Evolutionary conservation across 768 basidiomycete genomes (phyloP).

Genomic region (Mycena belliarum): DNA sequence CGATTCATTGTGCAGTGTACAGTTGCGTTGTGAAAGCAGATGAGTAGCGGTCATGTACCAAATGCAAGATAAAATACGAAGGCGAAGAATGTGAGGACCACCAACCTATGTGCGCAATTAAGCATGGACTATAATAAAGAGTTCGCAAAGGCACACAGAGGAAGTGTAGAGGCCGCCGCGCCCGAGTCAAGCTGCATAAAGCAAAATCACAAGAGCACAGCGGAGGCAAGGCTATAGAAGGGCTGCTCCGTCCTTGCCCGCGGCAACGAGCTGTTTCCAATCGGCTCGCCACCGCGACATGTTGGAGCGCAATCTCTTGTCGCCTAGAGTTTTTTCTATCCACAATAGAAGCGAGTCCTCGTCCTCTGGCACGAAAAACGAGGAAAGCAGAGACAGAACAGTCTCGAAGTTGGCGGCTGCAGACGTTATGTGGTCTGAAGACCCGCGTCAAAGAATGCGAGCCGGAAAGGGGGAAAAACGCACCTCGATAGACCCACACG

Average conservation of each 20-base stretch:
- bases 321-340: conserved; percentile 63
- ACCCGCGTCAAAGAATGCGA: background rate
- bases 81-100: conserved; percentile 17
- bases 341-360: conserved; percentile 82
- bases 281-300: conserved; percentile 80
- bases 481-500: conserved; percentile 89
- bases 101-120: conserved; percentile 1
- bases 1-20: conserved; percentile 15
- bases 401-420: conserved; percentile 86
- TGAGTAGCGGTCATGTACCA: conserved; percentile 9
- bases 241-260: conserved; percentile 61
- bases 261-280: conserved; percentile 71
- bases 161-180: background rate
- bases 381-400: conserved; percentile 85
- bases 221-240: conserved; percentile 45
- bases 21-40: conserved; percentile 22
- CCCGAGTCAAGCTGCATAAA: background rate
- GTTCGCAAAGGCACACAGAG: conserved; percentile 2
- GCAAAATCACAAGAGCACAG: conserved; percentile 3
- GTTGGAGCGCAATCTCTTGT: conserved; percentile 65
- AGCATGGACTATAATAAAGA: background rate
- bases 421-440: conserved; percentile 80
- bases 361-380: conserved; percentile 92
- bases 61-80: background rate
- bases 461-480: conserved; percentile 25